Evolutionary conservation across 768 basidiomycete species (phyloP), one percentile per base, ranked within the genome.

Genomic region (Gloeostereum incarnatum): DNA sequence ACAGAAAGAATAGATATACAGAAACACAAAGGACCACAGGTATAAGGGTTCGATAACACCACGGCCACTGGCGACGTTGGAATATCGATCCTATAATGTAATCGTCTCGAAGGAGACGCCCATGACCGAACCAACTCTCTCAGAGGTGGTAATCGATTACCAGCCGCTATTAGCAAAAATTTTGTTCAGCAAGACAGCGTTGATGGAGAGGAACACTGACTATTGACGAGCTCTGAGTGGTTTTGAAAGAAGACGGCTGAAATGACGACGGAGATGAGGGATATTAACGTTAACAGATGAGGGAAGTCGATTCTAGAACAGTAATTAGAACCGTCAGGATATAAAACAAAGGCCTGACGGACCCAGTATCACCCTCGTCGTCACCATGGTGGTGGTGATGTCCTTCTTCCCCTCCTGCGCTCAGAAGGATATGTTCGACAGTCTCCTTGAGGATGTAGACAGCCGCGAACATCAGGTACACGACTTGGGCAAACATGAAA

Each of bases 381-480:
- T 75, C 72, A 6, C 70, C 69, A 51, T 82, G 81, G 48, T 86
- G 84, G 48, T 85, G 82, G 42, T 77, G 73, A 32, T 65, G 62
- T 0, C 66, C 69, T 41, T 71, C 66, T 0, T 58, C 54, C 11
- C 52, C 46, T 17, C 76, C 84, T 36, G 75, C 72, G 33, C 79
- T 78, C 30, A 97, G 66, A 11, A 99, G 56, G 27, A 96, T 58
- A 59, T 94, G 92, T 59, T 99, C 94, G 3, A 98, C 69, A 1
- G 92, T 86, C 68, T 99, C 96, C 53, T 99, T 98, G 51, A 90
- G 92, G 13, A 98, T 84, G 61, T 98, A 99, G 2, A 97, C 83
- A 0, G 89, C 79, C 0, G 91, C 78, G 54, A 98, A 99, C 65
- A 94, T 78, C 40, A 99, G 67, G 58, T 96, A 98, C 9, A 99